phyloP scores from a whole-genome alignment of 108 stramenopile species.

The Skeletonema menzelii region DNA sequence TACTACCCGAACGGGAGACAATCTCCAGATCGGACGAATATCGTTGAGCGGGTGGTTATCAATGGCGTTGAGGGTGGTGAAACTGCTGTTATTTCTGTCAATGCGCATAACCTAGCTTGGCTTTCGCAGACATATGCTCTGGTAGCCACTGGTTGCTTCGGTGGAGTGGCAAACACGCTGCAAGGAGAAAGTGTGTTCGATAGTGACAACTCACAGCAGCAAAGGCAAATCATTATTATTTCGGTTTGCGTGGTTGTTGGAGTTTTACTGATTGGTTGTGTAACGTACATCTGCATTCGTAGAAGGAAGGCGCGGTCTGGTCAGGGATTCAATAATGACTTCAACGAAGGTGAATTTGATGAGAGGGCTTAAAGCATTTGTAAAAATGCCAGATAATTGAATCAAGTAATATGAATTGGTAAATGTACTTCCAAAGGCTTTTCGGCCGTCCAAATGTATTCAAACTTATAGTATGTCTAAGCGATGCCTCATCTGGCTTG shows the following conservation, averaged over 20 bases:
- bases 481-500: background rate
- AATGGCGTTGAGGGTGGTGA: slow-evolving; percentile 21
- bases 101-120: slow-evolving; percentile 25
- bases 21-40: slow-evolving; percentile 47
- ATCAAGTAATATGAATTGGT: no score
- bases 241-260: background rate
- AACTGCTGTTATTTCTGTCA: slow-evolving; percentile 28
- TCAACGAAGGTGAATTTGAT: background rate
- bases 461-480: background rate
- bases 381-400: no score
- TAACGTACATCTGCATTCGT: background rate
- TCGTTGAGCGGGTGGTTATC: slow-evolving; percentile 47
- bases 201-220: slow-evolving; percentile 13
- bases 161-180: slow-evolving; percentile 28
- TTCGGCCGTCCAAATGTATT: background rate
- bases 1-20: slow-evolving; percentile 54
- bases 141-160: slow-evolving; percentile 44
- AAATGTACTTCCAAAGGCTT: no score
- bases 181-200: slow-evolving; percentile 22
- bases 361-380: background rate
- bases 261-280: background rate
- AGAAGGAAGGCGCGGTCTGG: background rate
- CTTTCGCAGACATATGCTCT: slow-evolving; percentile 19
- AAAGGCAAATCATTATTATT: background rate
- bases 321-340: background rate